phyloP scores from a whole-genome alignment of 768 basidiomycete species.

The Tulasnella sp. region DNA sequence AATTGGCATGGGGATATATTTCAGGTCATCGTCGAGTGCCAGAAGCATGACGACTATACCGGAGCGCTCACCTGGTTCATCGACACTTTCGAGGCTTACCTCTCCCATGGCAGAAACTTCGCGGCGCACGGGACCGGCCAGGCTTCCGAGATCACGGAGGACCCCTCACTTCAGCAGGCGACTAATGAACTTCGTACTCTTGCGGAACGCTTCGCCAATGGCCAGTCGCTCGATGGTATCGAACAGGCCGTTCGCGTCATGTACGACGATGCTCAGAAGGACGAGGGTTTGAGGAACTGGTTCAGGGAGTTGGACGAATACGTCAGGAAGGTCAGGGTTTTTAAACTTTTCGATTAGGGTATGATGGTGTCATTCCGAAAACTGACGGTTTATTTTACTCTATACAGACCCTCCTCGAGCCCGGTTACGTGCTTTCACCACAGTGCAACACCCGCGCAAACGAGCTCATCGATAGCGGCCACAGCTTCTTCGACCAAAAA shows the following conservation, averaged over 20 bases:
- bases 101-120: slow-evolving; percentile 37
- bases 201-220: slow-evolving; percentile 85
- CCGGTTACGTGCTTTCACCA: slow-evolving; percentile 78
- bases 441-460: slow-evolving; percentile 54
- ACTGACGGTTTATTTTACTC: background rate
- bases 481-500: slow-evolving; percentile 63
- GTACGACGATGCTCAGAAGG: slow-evolving; percentile 60
- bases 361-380: background rate
- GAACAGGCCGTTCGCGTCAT: slow-evolving; percentile 60
- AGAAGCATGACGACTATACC: slow-evolving; percentile 85
- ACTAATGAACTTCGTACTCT: slow-evolving; percentile 60
- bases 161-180: slow-evolving; percentile 46
- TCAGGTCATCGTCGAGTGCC: slow-evolving; percentile 79
- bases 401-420: slow-evolving; percentile 54
- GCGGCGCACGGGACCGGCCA: slow-evolving; percentile 26
- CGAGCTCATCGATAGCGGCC: slow-evolving; percentile 56
- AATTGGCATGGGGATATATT: background rate
- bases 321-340: slow-evolving; percentile 44
- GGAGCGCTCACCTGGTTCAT: slow-evolving; percentile 68
- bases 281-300: slow-evolving; percentile 66
- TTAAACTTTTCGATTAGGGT: too few species aligned
- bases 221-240: slow-evolving; percentile 50
- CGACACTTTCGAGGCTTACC: slow-evolving; percentile 50
- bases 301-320: slow-evolving; percentile 51
- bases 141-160: slow-evolving; percentile 32